Evolutionary conservation across 2,329 filamentous ascomycete genomes (phyloP).

Genomic region (Lojkania enalia): DNA sequence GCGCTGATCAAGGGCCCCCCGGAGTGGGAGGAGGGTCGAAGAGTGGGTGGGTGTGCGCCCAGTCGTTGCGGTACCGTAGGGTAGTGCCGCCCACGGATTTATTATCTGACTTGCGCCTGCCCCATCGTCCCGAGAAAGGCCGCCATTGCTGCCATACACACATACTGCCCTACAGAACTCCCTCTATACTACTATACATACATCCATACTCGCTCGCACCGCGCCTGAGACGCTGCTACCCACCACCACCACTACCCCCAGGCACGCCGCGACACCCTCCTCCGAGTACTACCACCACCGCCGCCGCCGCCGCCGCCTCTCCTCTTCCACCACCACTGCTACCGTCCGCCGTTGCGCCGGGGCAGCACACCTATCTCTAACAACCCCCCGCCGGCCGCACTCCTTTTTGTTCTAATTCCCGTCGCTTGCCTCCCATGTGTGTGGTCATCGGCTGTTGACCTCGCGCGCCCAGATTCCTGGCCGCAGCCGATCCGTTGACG

Average conservation of each 20-base stretch:
- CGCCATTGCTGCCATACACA: too few species aligned
- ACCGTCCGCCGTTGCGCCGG: not conserved
- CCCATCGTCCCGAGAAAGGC: too few species aligned
- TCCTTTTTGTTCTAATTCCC: too few species aligned
- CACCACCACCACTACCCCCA: conserved; percentile 1
- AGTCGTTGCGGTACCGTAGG: too few species aligned
- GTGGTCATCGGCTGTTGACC: conserved; percentile 8
- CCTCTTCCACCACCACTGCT: not conserved
- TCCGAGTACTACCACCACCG: not conserved
- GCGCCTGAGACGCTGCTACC: conserved; percentile 1
- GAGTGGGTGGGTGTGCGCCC: too few species aligned
- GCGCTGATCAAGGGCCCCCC: too few species aligned
- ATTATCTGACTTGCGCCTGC: too few species aligned
- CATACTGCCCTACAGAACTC: too few species aligned
- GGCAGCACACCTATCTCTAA: not conserved
- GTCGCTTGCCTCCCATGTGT: conserved; percentile 1
- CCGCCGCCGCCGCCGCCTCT: not conserved
- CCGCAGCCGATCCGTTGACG: conserved; percentile 18
- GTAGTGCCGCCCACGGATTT: too few species aligned
- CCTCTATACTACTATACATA: too few species aligned
- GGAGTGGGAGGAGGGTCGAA: too few species aligned
- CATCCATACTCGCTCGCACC: conserved; percentile 4
- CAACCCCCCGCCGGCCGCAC: not conserved
- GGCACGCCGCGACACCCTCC: conserved; percentile 3
- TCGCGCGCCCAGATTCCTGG: conserved; percentile 10